phyloP scores from a whole-genome alignment of 768 basidiomycete genomes.

The Pisolithus microcarpus region DNA sequence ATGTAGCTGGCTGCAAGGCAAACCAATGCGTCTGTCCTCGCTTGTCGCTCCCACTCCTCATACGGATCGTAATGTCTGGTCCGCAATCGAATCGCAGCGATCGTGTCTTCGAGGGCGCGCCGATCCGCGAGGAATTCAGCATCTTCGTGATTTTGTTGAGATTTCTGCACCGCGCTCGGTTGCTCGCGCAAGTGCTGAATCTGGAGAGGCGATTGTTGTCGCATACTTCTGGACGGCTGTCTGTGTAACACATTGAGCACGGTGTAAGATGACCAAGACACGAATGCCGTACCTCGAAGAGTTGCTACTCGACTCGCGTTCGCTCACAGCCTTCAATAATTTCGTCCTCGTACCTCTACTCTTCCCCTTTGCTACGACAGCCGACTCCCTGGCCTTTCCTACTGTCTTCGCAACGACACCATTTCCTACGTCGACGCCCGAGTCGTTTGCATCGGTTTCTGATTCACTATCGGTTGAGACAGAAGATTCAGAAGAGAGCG shows the following conservation, averaged over 20 bases:
- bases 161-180: conserved; percentile 7
- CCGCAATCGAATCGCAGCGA: conserved; percentile 40
- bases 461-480: too few species aligned
- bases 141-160: conserved; percentile 2
- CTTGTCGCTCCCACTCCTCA: conserved; percentile 46
- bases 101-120: conserved; percentile 36
- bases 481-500: too few species aligned
- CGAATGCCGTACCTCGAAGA: neutral
- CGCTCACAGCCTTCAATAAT: neutral
- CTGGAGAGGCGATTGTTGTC: neutral
- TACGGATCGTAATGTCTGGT: conserved; percentile 40
- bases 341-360: too few species aligned
- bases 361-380: too few species aligned
- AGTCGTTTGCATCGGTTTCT: too few species aligned
- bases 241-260: neutral
- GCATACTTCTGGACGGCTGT: neutral
- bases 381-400: too few species aligned
- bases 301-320: neutral
- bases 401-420: too few species aligned
- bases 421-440: too few species aligned
- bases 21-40: conserved; percentile 41
- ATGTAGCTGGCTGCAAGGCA: conserved; percentile 6
- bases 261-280: neutral
- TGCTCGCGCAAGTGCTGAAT: neutral
- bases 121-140: conserved; percentile 26